phyloP scores from a whole-genome alignment of 1,139 yeast genomes.

The Sugiyamaella pinicola region DNA sequence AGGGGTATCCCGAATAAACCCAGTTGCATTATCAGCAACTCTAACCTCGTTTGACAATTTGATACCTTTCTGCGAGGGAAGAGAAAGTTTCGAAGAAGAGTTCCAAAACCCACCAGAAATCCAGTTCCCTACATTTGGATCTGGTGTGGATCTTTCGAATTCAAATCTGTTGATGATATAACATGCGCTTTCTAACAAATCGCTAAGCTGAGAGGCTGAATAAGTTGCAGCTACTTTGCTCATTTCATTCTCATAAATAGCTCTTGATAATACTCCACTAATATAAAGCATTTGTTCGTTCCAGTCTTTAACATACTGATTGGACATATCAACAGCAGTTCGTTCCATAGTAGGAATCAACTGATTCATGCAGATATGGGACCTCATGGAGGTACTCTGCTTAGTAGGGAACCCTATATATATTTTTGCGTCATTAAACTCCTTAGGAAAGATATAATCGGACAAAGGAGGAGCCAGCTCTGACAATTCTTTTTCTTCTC shows the following conservation, averaged over 20 bases:
- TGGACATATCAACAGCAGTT: slow-evolving; percentile 48
- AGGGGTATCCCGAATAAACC: slow-evolving; percentile 40
- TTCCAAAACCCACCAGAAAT: slow-evolving; percentile 45
- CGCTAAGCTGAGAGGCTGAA: neutral
- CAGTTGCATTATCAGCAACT: slow-evolving; percentile 35
- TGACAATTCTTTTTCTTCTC: slow-evolving; percentile 38
- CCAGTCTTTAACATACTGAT: slow-evolving; percentile 47
- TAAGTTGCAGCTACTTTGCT: slow-evolving; percentile 15
- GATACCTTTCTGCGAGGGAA: slow-evolving; percentile 43
- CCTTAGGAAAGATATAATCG: slow-evolving; percentile 43
- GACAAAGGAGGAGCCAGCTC: slow-evolving; percentile 42
- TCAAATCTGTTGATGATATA: slow-evolving; percentile 40
- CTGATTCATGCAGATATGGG: slow-evolving; percentile 46
- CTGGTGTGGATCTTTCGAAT: slow-evolving; percentile 44
- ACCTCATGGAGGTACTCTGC: slow-evolving; percentile 45
- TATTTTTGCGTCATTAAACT: slow-evolving; percentile 44
- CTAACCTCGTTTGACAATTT: slow-evolving; percentile 40
- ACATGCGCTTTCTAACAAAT: slow-evolving; percentile 31
- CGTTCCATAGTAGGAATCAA: slow-evolving; percentile 50
- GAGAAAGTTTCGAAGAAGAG: slow-evolving; percentile 32
- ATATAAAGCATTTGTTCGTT: slow-evolving; percentile 45
- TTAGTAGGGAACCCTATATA: slow-evolving; percentile 50
- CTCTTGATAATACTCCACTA: slow-evolving; percentile 45
- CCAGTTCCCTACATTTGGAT: slow-evolving; percentile 41
- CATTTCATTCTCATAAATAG: slow-evolving; percentile 45